Evolutionary conservation across 2,329 filamentous ascomycete genomes (phyloP).

Genomic region (Cladosporium colombiae): DNA sequence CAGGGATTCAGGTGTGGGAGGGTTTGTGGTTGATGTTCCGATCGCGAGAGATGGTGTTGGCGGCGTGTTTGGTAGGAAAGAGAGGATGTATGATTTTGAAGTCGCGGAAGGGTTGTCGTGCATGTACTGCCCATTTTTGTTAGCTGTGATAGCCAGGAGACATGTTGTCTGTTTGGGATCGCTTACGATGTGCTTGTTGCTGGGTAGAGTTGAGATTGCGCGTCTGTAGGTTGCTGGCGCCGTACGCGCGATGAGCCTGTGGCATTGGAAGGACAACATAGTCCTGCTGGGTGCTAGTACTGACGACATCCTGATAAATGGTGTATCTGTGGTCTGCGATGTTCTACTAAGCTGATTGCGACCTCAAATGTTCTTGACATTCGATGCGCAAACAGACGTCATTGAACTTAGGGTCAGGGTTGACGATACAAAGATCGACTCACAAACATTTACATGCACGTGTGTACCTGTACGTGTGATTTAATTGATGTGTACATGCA

Average conservation of each 20-base stretch:
- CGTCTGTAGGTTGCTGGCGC: conserved; percentile 28
- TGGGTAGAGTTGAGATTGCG: conserved; percentile 44
- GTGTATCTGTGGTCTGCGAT: not conserved
- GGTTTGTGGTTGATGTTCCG: conserved; percentile 55
- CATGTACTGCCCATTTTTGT: not conserved
- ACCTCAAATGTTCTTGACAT: not conserved
- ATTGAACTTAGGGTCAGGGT: conserved; percentile 1
- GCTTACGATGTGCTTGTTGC: conserved; percentile 43
- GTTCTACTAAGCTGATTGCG: not conserved
- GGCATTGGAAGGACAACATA: conserved; percentile 26
- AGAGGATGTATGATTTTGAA: conserved; percentile 44
- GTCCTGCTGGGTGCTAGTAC: conserved; percentile 22
- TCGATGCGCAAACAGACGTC: conserved; percentile 5
- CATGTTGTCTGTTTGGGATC: not conserved
- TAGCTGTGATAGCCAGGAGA: not conserved
- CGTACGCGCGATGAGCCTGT: conserved; percentile 27
- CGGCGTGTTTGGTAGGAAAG: conserved; percentile 58
- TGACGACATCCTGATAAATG: conserved; percentile 19
- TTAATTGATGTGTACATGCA: too few species aligned
- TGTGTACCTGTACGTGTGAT: not conserved
- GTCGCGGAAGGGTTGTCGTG: conserved; percentile 8
- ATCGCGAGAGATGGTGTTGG: conserved; percentile 56
- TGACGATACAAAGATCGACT: not conserved
- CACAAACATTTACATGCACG: not conserved
- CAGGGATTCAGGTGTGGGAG: conserved; percentile 58